phyloP scores from a whole-genome alignment of 441 rosid species.

The Flueggea neowawraea region DNA sequence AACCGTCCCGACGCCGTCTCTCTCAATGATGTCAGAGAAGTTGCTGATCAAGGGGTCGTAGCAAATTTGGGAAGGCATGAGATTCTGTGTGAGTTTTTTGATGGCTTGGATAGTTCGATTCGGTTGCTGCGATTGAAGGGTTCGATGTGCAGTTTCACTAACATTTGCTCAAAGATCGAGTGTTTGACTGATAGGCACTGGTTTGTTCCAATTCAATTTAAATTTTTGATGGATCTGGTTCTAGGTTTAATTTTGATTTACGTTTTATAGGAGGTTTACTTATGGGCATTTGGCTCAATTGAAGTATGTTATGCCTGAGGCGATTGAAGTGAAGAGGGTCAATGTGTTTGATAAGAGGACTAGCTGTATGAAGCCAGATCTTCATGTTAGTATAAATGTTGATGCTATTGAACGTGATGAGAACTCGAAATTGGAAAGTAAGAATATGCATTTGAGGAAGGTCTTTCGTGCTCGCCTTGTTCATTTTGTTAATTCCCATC shows the following conservation, averaged over 20 bases:
- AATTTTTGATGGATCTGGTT: not conserved
- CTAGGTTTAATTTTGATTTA: not conserved
- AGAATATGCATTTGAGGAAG: constrained; percentile 46
- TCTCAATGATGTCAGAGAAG: constrained; percentile 55
- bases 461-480: constrained; percentile 53
- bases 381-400: constrained; percentile 48
- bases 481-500: constrained; percentile 53
- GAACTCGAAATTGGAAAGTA: constrained; percentile 30
- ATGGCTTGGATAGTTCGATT: constrained; percentile 63
- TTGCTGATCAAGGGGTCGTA: constrained; percentile 35
- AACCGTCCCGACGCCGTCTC: constrained; percentile 65
- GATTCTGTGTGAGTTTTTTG: constrained; percentile 58
- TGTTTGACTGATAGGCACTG: constrained; percentile 64
- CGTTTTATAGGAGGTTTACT: constrained; percentile 63
- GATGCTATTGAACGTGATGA: constrained; percentile 41
- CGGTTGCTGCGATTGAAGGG: constrained; percentile 50
- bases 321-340: constrained; percentile 57
- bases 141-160: constrained; percentile 47
- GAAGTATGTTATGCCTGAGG: constrained; percentile 74
- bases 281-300: constrained; percentile 63
- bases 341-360: constrained; percentile 56
- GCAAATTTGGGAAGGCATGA: constrained; percentile 36
- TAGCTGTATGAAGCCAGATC: constrained; percentile 80
- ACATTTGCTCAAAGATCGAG: constrained; percentile 52
- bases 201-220: not conserved